phyloP scores from a whole-genome alignment of 108 stramenopile species.

The Fistulifera pelliculosa region DNA sequence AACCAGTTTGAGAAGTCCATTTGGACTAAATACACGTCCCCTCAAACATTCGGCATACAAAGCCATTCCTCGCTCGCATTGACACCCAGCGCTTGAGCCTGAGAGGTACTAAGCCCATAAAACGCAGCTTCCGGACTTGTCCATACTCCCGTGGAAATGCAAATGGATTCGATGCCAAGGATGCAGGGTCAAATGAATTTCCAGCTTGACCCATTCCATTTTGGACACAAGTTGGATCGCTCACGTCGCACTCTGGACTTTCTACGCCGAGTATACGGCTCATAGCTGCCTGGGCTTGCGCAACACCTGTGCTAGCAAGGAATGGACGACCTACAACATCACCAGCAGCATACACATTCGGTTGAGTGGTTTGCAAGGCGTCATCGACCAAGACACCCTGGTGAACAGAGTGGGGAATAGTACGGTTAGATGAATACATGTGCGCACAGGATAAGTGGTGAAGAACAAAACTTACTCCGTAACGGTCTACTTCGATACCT shows the following conservation, averaged over 20 bases:
- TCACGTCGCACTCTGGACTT: conserved; percentile 8
- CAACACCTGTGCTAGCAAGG: conserved; percentile 69
- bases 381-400: conserved; percentile 50
- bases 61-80: conserved; percentile 67
- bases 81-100: conserved; percentile 57
- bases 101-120: conserved; percentile 54
- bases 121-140: conserved; percentile 67
- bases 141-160: conserved; percentile 84
- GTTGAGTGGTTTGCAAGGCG: conserved; percentile 35
- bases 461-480: conserved; percentile 20
- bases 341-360: conserved; percentile 74
- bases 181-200: conserved; percentile 58
- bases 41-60: conserved; percentile 75
- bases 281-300: conserved; percentile 62
- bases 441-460: too few species aligned
- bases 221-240: conserved; percentile 18
- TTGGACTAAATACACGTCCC: conserved; percentile 70
- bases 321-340: conserved; percentile 77
- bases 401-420: too few species aligned
- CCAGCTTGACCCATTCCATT: conserved; percentile 31
- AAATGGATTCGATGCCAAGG: conserved; percentile 71
- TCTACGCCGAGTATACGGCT: conserved; percentile 39
- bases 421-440: too few species aligned
- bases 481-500: conserved; percentile 56
- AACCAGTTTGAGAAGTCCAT: conserved; percentile 74